phyloP scores from a whole-genome alignment of 345 rosid genomes.

The Salix dunnii region DNA sequence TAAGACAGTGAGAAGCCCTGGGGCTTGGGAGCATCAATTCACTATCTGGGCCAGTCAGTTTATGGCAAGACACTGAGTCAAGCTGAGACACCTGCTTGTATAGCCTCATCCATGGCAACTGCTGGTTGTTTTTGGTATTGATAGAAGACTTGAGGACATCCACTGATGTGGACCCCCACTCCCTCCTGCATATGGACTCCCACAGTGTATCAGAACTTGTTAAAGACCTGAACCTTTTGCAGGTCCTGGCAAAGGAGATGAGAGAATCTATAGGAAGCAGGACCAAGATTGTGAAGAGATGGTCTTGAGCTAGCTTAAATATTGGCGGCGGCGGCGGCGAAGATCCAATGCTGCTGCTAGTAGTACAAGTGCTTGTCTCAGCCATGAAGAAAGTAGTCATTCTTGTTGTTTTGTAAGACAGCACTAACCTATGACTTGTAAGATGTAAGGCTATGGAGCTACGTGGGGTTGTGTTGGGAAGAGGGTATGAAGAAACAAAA shows the following conservation, averaged over 20 bases:
- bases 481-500: background rate
- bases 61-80: constrained; percentile 58
- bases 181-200: constrained; percentile 71
- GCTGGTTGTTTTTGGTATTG: constrained; percentile 19
- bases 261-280: constrained; percentile 73
- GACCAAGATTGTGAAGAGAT: constrained; percentile 70
- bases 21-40: constrained; percentile 51
- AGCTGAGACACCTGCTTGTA: constrained; percentile 54
- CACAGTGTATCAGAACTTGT: constrained; percentile 59
- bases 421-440: background rate
- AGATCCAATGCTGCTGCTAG: constrained; percentile 5
- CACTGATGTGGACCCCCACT: constrained; percentile 59
- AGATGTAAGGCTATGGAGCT: background rate
- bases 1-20: constrained; percentile 95
- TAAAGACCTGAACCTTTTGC: constrained; percentile 59
- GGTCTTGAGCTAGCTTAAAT: constrained; percentile 50
- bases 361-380: constrained; percentile 21
- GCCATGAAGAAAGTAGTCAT: constrained; percentile 30
- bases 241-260: constrained; percentile 63
- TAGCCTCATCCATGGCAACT: constrained; percentile 62
- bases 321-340: constrained; percentile 35
- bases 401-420: background rate
- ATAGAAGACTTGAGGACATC: constrained; percentile 56
- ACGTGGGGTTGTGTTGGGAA: background rate
- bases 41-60: constrained; percentile 39